Percentiles rank a stretch among this genome's conserved stretches.
Conservation (phyloP, 2,329 filamentous ascomycete species). For the Parafenestella ontariensis region DNA sequence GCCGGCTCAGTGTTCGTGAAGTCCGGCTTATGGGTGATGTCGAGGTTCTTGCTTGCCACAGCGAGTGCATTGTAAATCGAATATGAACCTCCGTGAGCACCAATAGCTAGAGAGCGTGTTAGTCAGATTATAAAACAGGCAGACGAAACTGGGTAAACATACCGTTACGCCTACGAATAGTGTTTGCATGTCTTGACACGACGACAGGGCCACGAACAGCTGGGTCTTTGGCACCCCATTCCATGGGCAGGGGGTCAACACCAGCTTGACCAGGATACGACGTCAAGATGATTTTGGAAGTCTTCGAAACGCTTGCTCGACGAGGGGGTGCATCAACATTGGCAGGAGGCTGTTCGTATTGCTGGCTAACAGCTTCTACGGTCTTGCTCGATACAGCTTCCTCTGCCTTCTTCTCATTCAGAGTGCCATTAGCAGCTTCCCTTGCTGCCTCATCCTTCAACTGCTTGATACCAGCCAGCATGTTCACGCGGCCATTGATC, state of each 20-base stretch:
- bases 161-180: constrained; percentile 83
- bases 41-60: constrained; percentile 87
- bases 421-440: constrained; percentile 29
- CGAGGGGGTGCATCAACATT: constrained; percentile 43
- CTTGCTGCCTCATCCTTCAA: constrained; percentile 58
- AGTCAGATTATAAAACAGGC: constrained; percentile 6
- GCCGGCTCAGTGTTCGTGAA: constrained; percentile 90
- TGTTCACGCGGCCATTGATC: constrained; percentile 68
- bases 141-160: constrained; percentile 23
- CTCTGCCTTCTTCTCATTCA: constrained; percentile 37
- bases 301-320: constrained; percentile 55
- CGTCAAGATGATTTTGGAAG: constrained; percentile 71
- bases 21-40: constrained; percentile 78
- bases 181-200: constrained; percentile 77
- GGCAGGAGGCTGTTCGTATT: constrained; percentile 48
- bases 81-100: constrained; percentile 87
- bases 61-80: constrained; percentile 95
- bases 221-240: constrained; percentile 84
- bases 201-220: constrained; percentile 83
- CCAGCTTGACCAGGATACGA: constrained; percentile 95
- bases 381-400: constrained; percentile 43
- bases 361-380: constrained; percentile 49
- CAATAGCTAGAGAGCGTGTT: constrained; percentile 59
- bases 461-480: constrained; percentile 65
- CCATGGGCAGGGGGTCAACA: constrained; percentile 86